Percentiles rank a stretch among this genome's conserved stretches.
Evolutionary conservation across 2,329 filamentous ascomycete species (phyloP).

Genomic region (Hirsutella rhossiliensis): DNA sequence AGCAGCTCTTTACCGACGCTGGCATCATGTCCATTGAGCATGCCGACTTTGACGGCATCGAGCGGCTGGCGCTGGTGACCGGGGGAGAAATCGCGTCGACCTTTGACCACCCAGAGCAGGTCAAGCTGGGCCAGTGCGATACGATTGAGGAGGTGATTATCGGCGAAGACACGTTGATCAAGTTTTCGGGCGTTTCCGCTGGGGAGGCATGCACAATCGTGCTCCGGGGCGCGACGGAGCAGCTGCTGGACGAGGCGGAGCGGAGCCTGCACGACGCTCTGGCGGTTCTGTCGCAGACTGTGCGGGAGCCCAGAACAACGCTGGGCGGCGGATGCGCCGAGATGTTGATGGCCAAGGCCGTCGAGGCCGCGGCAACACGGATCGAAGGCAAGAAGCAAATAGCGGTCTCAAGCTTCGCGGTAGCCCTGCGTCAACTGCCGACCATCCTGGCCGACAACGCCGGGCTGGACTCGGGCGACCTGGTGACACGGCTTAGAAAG

Average conservation of each 20-base stretch:
- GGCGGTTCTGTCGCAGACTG: constrained; percentile 91
- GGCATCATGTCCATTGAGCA: constrained; percentile 98
- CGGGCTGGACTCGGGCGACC: constrained; percentile 86
- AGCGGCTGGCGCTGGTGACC: constrained; percentile 86
- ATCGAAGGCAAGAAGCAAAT: constrained; percentile 95
- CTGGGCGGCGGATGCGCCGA: constrained; percentile 93
- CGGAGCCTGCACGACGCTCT: constrained; percentile 91
- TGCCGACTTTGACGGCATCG: constrained; percentile 96
- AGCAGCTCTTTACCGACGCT: constrained; percentile 95
- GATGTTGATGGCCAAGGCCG: constrained; percentile 98
- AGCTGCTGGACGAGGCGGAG: constrained; percentile 93
- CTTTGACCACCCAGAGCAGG: constrained; percentile 94
- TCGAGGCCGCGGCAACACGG: constrained; percentile 85
- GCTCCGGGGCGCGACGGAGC: constrained; percentile 88
- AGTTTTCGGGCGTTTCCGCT: constrained; percentile 90
- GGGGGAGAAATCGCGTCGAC: constrained; percentile 96
- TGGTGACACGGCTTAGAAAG: constrained; percentile 83
- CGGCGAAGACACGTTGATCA: constrained; percentile 93
- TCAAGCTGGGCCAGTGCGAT: constrained; percentile 92
- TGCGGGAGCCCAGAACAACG: constrained; percentile 86
- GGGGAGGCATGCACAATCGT: constrained; percentile 95
- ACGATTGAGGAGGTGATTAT: constrained; percentile 97
- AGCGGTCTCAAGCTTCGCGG: constrained; percentile 80
- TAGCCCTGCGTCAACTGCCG: constrained; percentile 81
- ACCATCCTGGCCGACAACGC: constrained; percentile 97